Conservation (phyloP, 1,284 basidiomycete species). For the Meira nashicola region DNA sequence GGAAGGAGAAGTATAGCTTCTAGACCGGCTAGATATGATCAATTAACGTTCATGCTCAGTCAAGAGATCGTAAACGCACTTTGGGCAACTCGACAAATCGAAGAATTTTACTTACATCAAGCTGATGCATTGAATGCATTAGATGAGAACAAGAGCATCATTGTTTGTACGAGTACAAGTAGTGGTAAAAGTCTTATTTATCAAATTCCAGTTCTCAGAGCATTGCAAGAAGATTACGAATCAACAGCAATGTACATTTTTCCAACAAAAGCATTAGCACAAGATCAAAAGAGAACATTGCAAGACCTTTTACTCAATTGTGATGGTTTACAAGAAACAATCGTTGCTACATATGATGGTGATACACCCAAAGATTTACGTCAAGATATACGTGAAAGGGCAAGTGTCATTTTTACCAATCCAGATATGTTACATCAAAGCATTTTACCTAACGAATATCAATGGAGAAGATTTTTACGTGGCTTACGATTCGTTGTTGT, state of each 20-base stretch:
- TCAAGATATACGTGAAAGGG: slow-evolving; percentile 52
- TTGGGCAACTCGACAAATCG: slow-evolving; percentile 63
- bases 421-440: slow-evolving; percentile 78
- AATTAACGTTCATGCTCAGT: slow-evolving; percentile 32
- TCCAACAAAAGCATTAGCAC: slow-evolving; percentile 87
- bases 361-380: slow-evolving; percentile 69
- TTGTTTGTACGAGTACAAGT: slow-evolving; percentile 84
- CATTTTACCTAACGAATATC: slow-evolving; percentile 76
- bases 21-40: slow-evolving; percentile 25
- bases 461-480: slow-evolving; percentile 69
- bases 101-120: slow-evolving; percentile 72
- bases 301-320: slow-evolving; percentile 61
- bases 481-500: slow-evolving; percentile 74
- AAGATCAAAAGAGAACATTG: slow-evolving; percentile 66
- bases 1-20: slow-evolving; percentile 40
- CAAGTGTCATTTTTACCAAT: slow-evolving; percentile 58
- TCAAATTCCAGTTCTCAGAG: slow-evolving; percentile 65
- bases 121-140: slow-evolving; percentile 70
- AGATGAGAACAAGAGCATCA: slow-evolving; percentile 64
- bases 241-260: slow-evolving; percentile 80
- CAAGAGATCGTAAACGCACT: slow-evolving; percentile 63
- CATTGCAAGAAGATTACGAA: slow-evolving; percentile 63
- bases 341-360: slow-evolving; percentile 78
- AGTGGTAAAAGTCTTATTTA: slow-evolving; percentile 87
- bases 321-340: slow-evolving; percentile 61